A percentile compares a stretch with the other conserved stretches of the same genome.
Conservation (phyloP, 257 asterid species). For the Penstemon davidsonii region DNA sequence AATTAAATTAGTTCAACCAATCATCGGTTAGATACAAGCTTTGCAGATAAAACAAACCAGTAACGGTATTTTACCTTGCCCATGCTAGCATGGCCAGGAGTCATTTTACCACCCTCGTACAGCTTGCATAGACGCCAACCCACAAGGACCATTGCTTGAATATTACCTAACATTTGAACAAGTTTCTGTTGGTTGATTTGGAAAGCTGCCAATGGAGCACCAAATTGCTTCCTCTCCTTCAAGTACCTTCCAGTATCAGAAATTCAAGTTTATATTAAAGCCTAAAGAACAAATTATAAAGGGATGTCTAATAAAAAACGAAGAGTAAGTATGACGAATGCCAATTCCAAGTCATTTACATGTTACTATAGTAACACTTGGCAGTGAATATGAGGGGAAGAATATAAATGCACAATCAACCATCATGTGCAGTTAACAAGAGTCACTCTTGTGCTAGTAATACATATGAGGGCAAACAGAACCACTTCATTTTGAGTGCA, state of each 20-base stretch:
- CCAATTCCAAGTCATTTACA: not conserved
- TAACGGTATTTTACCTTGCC: constrained; percentile 61
- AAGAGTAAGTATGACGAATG: not conserved
- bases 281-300: not conserved
- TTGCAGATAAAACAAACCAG: constrained; percentile 13
- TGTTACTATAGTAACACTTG: no score
- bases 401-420: no score
- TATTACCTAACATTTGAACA: constrained; percentile 79
- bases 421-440: no score
- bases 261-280: constrained; percentile 15
- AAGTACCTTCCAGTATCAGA: constrained; percentile 58
- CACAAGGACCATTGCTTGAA: constrained; percentile 84
- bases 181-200: constrained; percentile 91
- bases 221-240: constrained; percentile 96
- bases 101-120: constrained; percentile 91
- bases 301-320: not conserved
- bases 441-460: not conserved
- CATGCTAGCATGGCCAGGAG: constrained; percentile 94
- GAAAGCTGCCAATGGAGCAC: constrained; percentile 95
- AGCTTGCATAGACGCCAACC: constrained; percentile 98
- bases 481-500: not conserved
- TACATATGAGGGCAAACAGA: not conserved
- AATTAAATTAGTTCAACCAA: constrained; percentile 15
- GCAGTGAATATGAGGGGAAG: no score
- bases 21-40: not conserved